Evolutionary conservation across 1,284 basidiomycete genomes (phyloP), one percentile per base, ranked within the genome.

Genomic region (Boletus sp.): DNA sequence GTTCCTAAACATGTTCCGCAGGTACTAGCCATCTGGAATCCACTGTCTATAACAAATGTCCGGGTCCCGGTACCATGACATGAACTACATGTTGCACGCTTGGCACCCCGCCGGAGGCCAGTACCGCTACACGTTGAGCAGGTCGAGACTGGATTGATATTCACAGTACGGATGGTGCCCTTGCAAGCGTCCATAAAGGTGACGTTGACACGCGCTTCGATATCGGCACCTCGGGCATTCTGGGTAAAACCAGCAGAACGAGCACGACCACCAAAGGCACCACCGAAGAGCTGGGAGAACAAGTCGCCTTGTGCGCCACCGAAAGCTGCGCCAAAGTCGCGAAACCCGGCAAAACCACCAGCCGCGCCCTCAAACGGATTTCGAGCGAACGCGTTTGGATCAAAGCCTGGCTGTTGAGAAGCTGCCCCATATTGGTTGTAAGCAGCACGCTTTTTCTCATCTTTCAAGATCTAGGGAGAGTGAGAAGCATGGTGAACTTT

Each of bases 1-100:
- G 80, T 75, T n/a, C 96, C 96, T 20, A 80, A 74, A 69, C 96
- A 99, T 20, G 79, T 69, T 44, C 77, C 76, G 69, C 96, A 99
- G 20, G 93, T 94, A 57, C 85, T 91, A 10, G 94, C 87, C 93
- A 99, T 96, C 66, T 94, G 91, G 82, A 99, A 99, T 14, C 96
- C 96, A 65, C 80, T 85, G 67, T 94, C 87, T 59, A 99, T 84
- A 47, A 94, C 87, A 70, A 91, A 98, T 12, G 93, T 92, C 65
- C 86, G 81, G 37, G 88, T 85, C 22, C 96, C 96, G 10, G 88
- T 81, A 39, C 96, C 96, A 44, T 83, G 78, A 70, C 96, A 99
- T 35, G 84, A 71, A 38, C 73, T 65, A 69, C 96, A 99, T 19
- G 83, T 82, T 46, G 80, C 76, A 60, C 90, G 82, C 70, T 94